Percentiles rank a stretch among this genome's conserved stretches.
Conservation (phyloP, 768 basidiomycete genomes). For the Daedalea quercina region DNA sequence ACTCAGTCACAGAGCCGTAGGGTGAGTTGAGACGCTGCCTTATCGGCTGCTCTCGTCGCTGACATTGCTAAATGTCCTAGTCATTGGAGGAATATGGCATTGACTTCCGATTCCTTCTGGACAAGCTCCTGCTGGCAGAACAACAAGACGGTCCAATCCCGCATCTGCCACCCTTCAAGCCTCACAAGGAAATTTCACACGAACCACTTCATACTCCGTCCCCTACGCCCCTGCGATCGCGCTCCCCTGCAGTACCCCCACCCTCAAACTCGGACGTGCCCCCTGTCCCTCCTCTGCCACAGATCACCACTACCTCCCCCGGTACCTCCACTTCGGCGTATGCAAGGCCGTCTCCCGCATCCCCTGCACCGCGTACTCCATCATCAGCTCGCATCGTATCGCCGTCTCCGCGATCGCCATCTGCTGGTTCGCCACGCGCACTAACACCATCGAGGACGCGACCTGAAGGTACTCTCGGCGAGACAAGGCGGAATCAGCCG, state of each 20-base stretch:
- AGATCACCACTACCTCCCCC: constrained; percentile 4
- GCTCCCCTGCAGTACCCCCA: constrained; percentile 11
- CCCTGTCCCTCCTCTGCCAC: constrained; percentile 7
- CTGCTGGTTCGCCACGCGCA: background rate
- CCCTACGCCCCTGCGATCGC: constrained; percentile 12
- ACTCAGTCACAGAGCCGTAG: constrained; percentile 79
- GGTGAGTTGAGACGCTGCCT: constrained; percentile 35
- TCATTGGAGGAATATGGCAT: constrained; percentile 89
- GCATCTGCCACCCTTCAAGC: constrained; percentile 23
- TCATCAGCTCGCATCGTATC: background rate
- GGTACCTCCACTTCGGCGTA: background rate
- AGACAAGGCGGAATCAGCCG: too few relatives aligned
- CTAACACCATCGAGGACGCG: background rate
- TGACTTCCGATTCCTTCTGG: constrained; percentile 91
- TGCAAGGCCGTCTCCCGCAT: background rate
- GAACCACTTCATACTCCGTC: constrained; percentile 25
- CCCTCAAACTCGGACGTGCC: constrained; percentile 9
- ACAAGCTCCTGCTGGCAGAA: constrained; percentile 52
- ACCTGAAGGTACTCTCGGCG: background rate
- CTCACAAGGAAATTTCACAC: constrained; percentile 25
- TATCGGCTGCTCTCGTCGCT: background rate
- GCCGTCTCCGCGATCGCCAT: background rate
- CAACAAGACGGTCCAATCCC: constrained; percentile 32
- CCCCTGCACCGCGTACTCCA: constrained; percentile 6
- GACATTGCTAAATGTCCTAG: constrained; percentile 28